phyloP scores from a whole-genome alignment of 305 asterid species.

The Fraxinus paxiana region DNA sequence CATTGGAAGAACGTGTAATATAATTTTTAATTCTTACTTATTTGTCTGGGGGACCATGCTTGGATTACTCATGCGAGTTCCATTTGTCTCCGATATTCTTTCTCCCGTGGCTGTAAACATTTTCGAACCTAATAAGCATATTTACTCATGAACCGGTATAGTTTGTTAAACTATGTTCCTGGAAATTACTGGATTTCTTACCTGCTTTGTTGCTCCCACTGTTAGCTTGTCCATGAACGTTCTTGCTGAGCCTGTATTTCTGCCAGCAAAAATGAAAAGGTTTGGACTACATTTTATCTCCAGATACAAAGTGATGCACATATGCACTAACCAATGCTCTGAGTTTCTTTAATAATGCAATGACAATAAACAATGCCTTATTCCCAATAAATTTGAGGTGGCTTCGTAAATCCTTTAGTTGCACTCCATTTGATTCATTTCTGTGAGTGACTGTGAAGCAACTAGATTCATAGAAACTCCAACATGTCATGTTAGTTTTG shows the following conservation, averaged over 20 bases:
- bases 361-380: not conserved
- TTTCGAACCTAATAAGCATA: slow-evolving; percentile 14
- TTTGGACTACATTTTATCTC: slow-evolving; percentile 16
- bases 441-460: not conserved
- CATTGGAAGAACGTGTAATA: slow-evolving; percentile 3
- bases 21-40: slow-evolving; percentile 44
- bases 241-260: slow-evolving; percentile 94
- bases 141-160: not conserved
- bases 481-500: not conserved
- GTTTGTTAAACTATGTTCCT: slow-evolving; percentile 9
- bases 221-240: slow-evolving; percentile 68
- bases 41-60: slow-evolving; percentile 48
- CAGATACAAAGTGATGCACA: not conserved
- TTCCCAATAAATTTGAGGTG: not conserved
- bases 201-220: slow-evolving; percentile 67
- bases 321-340: not conserved
- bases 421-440: not conserved
- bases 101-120: slow-evolving; percentile 58
- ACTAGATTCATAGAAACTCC: not conserved
- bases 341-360: not conserved
- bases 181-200: slow-evolving; percentile 34
- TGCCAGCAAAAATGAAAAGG: slow-evolving; percentile 35
- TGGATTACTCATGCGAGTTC: slow-evolving; percentile 44
- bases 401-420: not conserved
- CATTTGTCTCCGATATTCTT: slow-evolving; percentile 49